Base-by-base conservation (phyloP, 179 eudicot genomes). In the Silene noctiflora region DNA sequence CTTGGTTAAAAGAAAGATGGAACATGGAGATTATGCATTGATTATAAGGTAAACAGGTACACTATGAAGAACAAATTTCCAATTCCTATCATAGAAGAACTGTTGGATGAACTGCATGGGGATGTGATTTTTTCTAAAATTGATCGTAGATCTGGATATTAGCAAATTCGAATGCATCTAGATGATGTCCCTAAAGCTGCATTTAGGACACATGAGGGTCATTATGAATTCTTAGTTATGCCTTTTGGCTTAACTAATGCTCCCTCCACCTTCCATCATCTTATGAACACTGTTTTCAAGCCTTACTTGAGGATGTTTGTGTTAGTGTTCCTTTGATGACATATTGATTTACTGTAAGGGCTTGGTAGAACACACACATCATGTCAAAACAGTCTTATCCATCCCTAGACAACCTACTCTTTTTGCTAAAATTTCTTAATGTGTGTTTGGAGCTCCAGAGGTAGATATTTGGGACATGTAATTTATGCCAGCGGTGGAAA, bases 181-280 rank as follows among this genome's bases (percentile, higher is more conserved):
- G 0, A 44, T 11, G 51, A 11, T 44, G 46, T 44, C 8, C 51
- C 51, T 11, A 10, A 44, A 44, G 11, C 24, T 25, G 61, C 51
- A 2, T 77, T 10, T 44, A 44, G 51, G 13, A 11, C 51, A 10
- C 51, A 44, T 10, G 51, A 44, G 13, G 51, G 51, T 77, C 20
- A 9, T 6, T 3, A 70, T 60, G 4, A 19, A 25, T 76, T 14
- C 16, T 1, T 44, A 33, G 62, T 59, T 2, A 33, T 75, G 71
- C 61, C 70, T 21, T 75, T 64, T n/a, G 73, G 73, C 12, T 29
- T 67, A 4, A 46, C 51, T 0, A 76, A 76, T 56, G 73, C 73
- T 11, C 73, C 78, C 55, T 19, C 78, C 7, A 76, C 67, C 2
- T 76, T 76, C 12, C 67, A 60, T 21, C 24, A 60, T 2, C n/a